Base-by-base conservation (phyloP, 2,329 filamentous ascomycete genomes). In the Ampelomyces quisqualis region DNA sequence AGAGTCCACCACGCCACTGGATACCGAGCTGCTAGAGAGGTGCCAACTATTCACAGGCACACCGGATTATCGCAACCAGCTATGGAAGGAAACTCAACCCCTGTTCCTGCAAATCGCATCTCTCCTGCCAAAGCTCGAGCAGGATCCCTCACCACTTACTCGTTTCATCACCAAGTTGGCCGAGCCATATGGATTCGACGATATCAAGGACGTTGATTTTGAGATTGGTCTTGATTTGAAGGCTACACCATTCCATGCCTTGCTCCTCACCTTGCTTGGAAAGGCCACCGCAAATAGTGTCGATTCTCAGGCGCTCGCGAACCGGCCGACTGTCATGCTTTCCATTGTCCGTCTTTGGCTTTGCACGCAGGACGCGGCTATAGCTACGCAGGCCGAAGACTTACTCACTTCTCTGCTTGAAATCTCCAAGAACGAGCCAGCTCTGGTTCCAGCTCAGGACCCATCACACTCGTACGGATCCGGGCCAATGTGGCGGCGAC, bases 321-420 rank as follows among this genome's bases (percentile, higher is more conserved):
- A 75, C 11, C 73, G 77, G 45, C 73, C 77, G 6, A 72, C 73
- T n/a, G 68, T 81, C 4, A 73, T 83, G 5, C 64, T 69, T 6
- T 74, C 77, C 8, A 61, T 84, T 15, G 72, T 84, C 5, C 73
- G 76, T 30, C 56, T 82, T 14, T 84, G 80, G 80, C 71, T 84
- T 6, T 76, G 75, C 31, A 78, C 78, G 1, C 56, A 70, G 15
- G 76, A 78, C 30, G 76, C 77, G 3, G 77, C 76, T 8, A 70
- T 83, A 22, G 76, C 79, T 4, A 74, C 75, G 13, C 70, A 75
- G 38, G 76, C 79, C 2, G 70, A 76, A 20, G 70, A 78, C 29
- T 65, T 79, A 7, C 60, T 85, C 8, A 70, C 75, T 45, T 70
- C 72, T 6, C 65, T 84, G 1, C 58, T 84, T 22, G 71, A 73